Base-by-base conservation (phyloP, 768 basidiomycete species). In the Boletus tomentosulus region DNA sequence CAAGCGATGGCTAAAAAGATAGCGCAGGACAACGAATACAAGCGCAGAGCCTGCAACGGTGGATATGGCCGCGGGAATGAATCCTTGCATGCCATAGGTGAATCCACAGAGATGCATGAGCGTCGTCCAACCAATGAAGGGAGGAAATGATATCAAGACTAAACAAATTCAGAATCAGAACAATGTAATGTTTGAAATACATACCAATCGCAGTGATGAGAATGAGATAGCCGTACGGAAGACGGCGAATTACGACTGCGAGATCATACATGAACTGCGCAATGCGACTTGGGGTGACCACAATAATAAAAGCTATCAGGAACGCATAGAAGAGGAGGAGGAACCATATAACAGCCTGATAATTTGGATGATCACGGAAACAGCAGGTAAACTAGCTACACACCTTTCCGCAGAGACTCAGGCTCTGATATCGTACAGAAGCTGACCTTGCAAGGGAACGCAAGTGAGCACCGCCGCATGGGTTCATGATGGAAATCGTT, bases 1-100 rank as follows among this genome's bases (percentile, higher is more conserved):
- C 22, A 92, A 68, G 46, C 78, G 75, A 44, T 71, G 62, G 49
- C 74, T 73, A 66, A 89, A 88, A 49, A 84, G 66, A 53, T 76
- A 68, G 16, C 89, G 81, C 51, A 92, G 73, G 43, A 77, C 59
- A 27, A 81, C 52, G 62, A 93, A 93, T 4, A 75, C 78, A 9
- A 84, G 48, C 2, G 78, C 78, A 24, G 89, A 82, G 33, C 88
- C 90, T 2, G 81, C 53, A 27, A 92, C 51, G 19, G 87, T 87
- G 75, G 84, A 13, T 70, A 67, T 67, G 0, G 80, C 78, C 3
- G 84, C 82, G 54, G 92, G 78, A 57, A 75, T 76, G 70, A 88
- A 86, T 0, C 92, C 92, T 53, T 78, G 78, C 73, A 89, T 77
- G 43, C 92, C 91, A 61, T 89, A 93, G 2, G 89, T 86, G 68